Base-by-base conservation (phyloP, 768 basidiomycete species). In the Trametes punicea region DNA sequence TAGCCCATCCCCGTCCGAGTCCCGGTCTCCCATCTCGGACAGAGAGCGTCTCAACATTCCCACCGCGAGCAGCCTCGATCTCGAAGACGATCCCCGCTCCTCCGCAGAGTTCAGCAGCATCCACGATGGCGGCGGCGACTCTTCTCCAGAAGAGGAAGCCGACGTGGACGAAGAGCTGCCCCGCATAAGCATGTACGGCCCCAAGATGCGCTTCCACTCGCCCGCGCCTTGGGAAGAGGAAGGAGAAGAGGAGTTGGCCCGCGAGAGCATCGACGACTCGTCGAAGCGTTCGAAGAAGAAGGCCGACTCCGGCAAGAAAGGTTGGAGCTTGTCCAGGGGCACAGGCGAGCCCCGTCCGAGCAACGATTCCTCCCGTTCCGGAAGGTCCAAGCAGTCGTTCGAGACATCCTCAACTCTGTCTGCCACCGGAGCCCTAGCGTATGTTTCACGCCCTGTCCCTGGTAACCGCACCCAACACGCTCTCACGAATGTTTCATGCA, bases 121-220 rank as follows among this genome's bases (percentile, higher is more conserved):
- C 44, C 45, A 61, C 39, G 62, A 65, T 21, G 63, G 62, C 34
- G 61, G 65, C 31, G 56, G 61, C n/a, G 31, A 31, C n/a, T 55
- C 58, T 13, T 54, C 66, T 11, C 23, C 55, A 1, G 71, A 73
- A 44, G 74, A 74, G 38, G 74, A 74, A 38, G 36, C 10, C 41
- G 76, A 79, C 47, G 34, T n/a, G n/a, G 74, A 79, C 33, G 75
- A 76, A 8, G 63, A 74, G 33, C 70, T 76, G 2, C 69, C 77
- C 56, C 77, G 84, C 50, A 81, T 90, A 70, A 90, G 87, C 64
- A 72, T 85, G 45, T 81, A 87, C 30, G 90, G 90, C n/a, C 90
- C 90, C 27, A 90, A 83, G 70, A 88, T 91, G 79, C 83, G 84
- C 47, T 83, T 90, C 66, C 87, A 90, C 69, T 88, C 87, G 59